These are phyloP conservation scores for Trichophyton verrucosum DNA, from an alignment of 2,329 filamentous ascomycete species.

Conservation along the genomic window DNA sequence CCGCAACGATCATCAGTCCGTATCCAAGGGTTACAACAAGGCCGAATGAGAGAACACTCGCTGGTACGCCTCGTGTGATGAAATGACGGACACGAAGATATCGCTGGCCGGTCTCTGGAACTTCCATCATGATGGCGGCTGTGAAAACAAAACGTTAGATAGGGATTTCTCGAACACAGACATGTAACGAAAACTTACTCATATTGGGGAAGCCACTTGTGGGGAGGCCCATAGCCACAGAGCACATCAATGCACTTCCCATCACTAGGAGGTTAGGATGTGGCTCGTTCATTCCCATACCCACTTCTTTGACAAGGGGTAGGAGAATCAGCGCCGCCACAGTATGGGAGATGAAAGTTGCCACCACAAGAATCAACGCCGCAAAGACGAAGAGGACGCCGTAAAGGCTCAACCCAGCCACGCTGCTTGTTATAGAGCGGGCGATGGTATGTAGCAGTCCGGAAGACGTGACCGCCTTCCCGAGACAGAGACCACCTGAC, in stretches of 20 bases:
- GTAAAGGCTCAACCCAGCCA: conserved; percentile 72
- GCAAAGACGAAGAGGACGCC: conserved; percentile 77
- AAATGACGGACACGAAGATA: conserved; percentile 92
- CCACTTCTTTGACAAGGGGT: conserved; percentile 78
- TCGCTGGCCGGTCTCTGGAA: conserved; percentile 74
- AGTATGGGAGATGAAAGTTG: conserved; percentile 95
- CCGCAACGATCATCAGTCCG: conserved; percentile 68
- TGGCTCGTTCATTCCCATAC: conserved; percentile 70
- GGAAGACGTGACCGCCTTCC: conserved; percentile 87
- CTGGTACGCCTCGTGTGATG: conserved; percentile 81
- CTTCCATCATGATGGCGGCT: conserved; percentile 99
- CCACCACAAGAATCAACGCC: conserved; percentile 72
- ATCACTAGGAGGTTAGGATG: conserved; percentile 93
- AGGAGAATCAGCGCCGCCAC: conserved; percentile 92
- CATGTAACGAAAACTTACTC: conserved; percentile 52
- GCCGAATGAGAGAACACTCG: conserved; percentile 64
- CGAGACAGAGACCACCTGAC: conserved; percentile 79
- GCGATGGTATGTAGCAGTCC: conserved; percentile 86
- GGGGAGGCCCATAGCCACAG: conserved; percentile 90
- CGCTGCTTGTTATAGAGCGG: conserved; percentile 55
- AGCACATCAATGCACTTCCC: conserved; percentile 91
- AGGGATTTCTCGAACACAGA: background rate
- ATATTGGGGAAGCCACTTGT: conserved; percentile 98
- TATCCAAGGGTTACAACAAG: conserved; percentile 87
- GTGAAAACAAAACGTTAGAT: background rate